phyloP scores from a whole-genome alignment of 192 early-diverging fungal genomes.

The Backusella luteola region DNA sequence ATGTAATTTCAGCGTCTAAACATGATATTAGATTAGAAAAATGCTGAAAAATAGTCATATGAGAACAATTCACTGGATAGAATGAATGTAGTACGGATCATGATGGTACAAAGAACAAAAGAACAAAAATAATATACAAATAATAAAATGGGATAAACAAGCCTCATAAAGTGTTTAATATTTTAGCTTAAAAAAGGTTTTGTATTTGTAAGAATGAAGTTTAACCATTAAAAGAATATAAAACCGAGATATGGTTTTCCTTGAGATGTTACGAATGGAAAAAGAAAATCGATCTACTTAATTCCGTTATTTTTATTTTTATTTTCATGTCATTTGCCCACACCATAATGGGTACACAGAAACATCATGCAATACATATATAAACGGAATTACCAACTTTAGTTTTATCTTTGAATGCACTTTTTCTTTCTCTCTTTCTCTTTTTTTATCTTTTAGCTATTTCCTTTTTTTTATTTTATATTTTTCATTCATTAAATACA shows the following conservation, averaged over 20 bases:
- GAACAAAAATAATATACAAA: neutral
- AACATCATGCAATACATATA: conserved; percentile 6
- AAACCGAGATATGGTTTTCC: neutral
- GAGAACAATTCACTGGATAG: conserved; percentile 5
- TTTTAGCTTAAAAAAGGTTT: neutral
- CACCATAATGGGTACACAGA: conserved; percentile 6
- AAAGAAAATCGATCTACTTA: conserved; percentile 9
- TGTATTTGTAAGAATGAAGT: neutral
- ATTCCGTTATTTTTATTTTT: neutral
- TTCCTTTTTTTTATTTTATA: neutral
- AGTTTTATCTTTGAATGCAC: neutral
- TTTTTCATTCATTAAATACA: neutral
- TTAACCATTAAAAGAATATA: neutral
- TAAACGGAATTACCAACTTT: conserved; percentile 7
- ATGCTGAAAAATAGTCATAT: neutral
- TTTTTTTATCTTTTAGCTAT: conserved; percentile 7
- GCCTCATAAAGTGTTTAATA: neutral
- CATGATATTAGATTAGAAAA: neutral
- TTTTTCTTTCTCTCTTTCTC: neutral
- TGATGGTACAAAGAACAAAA: conserved; percentile 1
- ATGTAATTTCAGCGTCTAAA: neutral
- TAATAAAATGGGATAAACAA: neutral
- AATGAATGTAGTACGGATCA: conserved; percentile 2
- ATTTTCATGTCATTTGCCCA: conserved; percentile 4
- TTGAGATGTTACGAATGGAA: neutral